Conservation (phyloP, 2,329 filamentous ascomycete species). For the Beauveria bassiana region DNA sequence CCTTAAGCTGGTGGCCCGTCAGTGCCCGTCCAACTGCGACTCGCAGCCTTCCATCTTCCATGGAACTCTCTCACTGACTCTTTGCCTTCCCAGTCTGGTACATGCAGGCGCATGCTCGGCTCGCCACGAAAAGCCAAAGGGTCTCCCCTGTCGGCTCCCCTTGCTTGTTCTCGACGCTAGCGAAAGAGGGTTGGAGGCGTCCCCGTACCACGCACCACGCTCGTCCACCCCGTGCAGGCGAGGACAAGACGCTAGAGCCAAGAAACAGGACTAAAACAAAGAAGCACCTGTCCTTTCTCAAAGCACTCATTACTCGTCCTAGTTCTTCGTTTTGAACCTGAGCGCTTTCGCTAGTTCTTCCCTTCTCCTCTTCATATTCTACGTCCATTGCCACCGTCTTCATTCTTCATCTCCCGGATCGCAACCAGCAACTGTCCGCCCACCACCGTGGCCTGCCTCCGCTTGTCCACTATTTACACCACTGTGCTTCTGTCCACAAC, state of each 20-base stretch:
- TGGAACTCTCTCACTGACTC: background rate
- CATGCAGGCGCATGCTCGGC: background rate
- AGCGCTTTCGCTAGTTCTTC: background rate
- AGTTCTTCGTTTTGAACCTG: background rate
- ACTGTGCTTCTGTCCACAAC: background rate
- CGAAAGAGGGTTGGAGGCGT: background rate
- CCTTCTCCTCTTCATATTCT: background rate
- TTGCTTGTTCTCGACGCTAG: background rate
- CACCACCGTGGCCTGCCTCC: background rate
- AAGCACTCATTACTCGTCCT: background rate
- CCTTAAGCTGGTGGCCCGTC: conserved; percentile 3
- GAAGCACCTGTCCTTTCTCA: conserved; percentile 3
- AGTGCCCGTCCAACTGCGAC: background rate
- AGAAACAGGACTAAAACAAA: conserved; percentile 7
- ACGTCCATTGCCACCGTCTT: background rate
- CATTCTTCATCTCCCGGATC: background rate
- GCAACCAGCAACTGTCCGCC: background rate
- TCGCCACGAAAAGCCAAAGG: background rate
- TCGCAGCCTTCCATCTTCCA: background rate
- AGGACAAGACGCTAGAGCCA: conserved; percentile 8
- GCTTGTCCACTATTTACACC: background rate
- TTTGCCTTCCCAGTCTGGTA: background rate
- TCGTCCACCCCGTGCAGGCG: conserved; percentile 1
- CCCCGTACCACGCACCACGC: conserved; percentile 1
- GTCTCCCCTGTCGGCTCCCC: conserved; percentile 2